phyloP scores from a whole-genome alignment of 2,329 filamentous ascomycete genomes.

The Fusarium pseudonygamai region DNA sequence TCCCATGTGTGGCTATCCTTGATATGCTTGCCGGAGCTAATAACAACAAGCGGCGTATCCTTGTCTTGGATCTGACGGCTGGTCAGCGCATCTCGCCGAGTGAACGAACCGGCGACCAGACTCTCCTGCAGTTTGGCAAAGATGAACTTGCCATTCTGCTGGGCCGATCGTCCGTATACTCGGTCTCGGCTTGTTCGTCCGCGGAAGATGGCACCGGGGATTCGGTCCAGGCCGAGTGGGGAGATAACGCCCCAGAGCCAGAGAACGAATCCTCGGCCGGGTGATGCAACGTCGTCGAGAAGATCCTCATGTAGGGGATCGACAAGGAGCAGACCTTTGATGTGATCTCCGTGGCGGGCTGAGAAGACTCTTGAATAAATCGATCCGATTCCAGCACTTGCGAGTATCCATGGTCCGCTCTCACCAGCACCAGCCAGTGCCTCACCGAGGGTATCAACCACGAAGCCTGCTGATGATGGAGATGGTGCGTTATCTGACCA shows the following conservation, averaged over 20 bases:
- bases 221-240: slow-evolving; percentile 83
- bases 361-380: slow-evolving; percentile 93
- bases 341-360: slow-evolving; percentile 77
- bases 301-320: slow-evolving; percentile 91
- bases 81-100: slow-evolving; percentile 81
- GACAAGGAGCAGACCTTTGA: slow-evolving; percentile 84
- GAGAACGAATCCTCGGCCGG: slow-evolving; percentile 80
- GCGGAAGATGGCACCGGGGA: slow-evolving; percentile 82
- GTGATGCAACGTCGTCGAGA: slow-evolving; percentile 71
- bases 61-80: slow-evolving; percentile 81
- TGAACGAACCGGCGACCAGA: slow-evolving; percentile 84
- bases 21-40: slow-evolving; percentile 82
- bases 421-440: slow-evolving; percentile 83
- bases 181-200: slow-evolving; percentile 85
- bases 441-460: slow-evolving; percentile 88
- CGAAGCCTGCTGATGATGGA: slow-evolving; percentile 91
- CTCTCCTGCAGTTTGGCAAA: slow-evolving; percentile 94
- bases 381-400: slow-evolving; percentile 86
- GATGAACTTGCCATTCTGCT: slow-evolving; percentile 84
- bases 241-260: slow-evolving; percentile 89
- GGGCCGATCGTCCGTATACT: slow-evolving; percentile 81
- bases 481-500: slow-evolving; percentile 93
- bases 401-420: slow-evolving; percentile 86
- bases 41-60: slow-evolving; percentile 79
- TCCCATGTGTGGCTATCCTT: slow-evolving; percentile 78